These are phyloP conservation scores for Macrophomina pseudophaseolina DNA, from an alignment of 2,329 filamentous ascomycete genomes.

Conservation along the genomic window DNA sequence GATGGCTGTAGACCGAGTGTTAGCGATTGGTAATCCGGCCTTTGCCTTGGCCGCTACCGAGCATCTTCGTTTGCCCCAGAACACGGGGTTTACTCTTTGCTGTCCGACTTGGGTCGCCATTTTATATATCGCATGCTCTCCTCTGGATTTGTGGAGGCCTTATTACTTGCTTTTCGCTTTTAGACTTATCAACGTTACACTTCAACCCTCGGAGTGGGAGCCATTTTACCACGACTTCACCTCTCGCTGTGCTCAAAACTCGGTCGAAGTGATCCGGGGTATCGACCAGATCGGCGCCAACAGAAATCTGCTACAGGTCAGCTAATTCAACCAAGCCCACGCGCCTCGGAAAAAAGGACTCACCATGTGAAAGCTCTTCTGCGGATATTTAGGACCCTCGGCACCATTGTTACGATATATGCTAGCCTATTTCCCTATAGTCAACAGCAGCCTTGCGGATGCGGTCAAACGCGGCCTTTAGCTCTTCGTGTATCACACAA, in stretches of 20 bases:
- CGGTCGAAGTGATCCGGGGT: conserved; percentile 48
- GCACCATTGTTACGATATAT: conserved; percentile 61
- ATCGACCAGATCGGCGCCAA: conserved; percentile 52
- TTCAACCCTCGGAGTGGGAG: no score
- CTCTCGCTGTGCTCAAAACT: conserved; percentile 42
- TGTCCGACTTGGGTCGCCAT: no score
- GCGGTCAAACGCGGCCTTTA: conserved; percentile 57
- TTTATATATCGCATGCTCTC: no score
- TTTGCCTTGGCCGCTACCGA: no score
- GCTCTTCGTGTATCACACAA: conserved; percentile 54
- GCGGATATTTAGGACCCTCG: conserved; percentile 57
- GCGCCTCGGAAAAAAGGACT: conserved; percentile 33
- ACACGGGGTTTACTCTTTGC: no score
- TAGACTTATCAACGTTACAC: no score
- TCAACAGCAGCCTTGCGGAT: conserved; percentile 58
- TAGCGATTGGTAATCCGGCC: no score
- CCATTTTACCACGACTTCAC: conserved; percentile 1
- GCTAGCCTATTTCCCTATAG: conserved; percentile 58
- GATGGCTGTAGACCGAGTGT: no score
- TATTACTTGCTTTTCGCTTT: no score
- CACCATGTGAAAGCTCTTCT: conserved; percentile 61
- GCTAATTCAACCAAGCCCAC: background rate
- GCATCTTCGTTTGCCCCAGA: no score
- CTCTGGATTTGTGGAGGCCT: no score
- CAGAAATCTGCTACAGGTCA: background rate